Evolutionary conservation across 768 basidiomycete genomes (phyloP).

Genomic region (Leucogyrophana mollusca): DNA sequence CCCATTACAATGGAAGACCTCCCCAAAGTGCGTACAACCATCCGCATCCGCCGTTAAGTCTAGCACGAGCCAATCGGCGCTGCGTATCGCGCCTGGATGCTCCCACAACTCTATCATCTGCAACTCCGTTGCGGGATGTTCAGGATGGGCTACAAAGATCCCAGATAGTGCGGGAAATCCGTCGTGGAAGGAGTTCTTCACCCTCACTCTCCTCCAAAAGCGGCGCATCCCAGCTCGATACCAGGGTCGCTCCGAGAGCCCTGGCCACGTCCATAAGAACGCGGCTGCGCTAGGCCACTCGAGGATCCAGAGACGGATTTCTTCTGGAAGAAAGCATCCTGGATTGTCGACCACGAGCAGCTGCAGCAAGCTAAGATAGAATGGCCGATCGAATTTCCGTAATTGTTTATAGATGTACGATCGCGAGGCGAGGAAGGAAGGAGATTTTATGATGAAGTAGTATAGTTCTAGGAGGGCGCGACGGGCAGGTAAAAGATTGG

Average conservation of each 20-base stretch:
- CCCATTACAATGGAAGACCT: not conserved
- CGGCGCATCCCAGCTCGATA: not conserved
- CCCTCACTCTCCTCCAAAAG: too few relatives aligned
- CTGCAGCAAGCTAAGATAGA: not conserved
- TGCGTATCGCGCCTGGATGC: not conserved
- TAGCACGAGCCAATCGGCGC: not conserved
- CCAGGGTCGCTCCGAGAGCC: not conserved
- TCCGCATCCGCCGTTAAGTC: not conserved
- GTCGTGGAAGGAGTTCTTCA: too few relatives aligned
- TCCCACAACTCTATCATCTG: not conserved
- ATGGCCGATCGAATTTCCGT: not conserved
- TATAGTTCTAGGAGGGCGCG: conserved; percentile 19
- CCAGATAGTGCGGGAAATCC: too few relatives aligned
- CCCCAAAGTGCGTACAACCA: not conserved
- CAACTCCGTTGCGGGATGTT: too few relatives aligned
- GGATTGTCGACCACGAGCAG: conserved; percentile 2
- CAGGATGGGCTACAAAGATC: too few relatives aligned
- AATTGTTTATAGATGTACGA: conserved; percentile 5
- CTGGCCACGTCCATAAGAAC: conserved; percentile 19
- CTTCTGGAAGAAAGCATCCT: conserved; percentile 14
- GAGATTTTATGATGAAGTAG: conserved; percentile 10
- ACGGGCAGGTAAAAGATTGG: conserved; percentile 16
- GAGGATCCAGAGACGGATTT: conserved; percentile 22
- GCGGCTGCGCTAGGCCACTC: conserved; percentile 24
- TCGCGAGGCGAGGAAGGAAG: conserved; percentile 13